Conservation (phyloP, 2,329 filamentous ascomycete species). For the Ceratocystiopsis minuta region DNA sequence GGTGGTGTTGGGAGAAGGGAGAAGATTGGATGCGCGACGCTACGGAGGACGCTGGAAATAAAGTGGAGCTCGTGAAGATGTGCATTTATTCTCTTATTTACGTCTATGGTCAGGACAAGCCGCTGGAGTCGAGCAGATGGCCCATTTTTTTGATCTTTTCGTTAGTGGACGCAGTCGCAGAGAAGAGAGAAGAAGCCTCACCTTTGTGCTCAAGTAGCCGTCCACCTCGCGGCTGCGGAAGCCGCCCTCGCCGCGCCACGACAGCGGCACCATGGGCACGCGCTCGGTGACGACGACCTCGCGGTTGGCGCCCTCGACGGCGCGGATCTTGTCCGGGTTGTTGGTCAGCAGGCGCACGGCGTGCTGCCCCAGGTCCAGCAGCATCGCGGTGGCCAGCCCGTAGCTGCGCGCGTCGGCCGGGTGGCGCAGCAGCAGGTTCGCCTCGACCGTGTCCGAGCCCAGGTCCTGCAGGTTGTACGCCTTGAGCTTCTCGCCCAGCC, state of each 20-base stretch:
- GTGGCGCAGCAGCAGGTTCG: conserved; percentile 77
- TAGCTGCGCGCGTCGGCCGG: conserved; percentile 91
- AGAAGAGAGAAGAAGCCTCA: conserved; percentile 21
- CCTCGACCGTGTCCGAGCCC: conserved; percentile 93
- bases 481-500: conserved; percentile 86
- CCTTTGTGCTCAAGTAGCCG: conserved; percentile 89
- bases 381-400: conserved; percentile 87
- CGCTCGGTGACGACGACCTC: conserved; percentile 79
- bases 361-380: conserved; percentile 63
- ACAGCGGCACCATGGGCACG: conserved; percentile 87
- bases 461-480: conserved; percentile 96
- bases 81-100: too few species aligned
- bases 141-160: conserved; percentile 87
- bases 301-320: conserved; percentile 77
- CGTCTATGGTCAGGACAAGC: neutral
- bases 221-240: conserved; percentile 80
- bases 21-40: neutral
- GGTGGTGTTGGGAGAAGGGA: neutral
- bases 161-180: too few species aligned
- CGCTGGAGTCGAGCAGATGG: conserved; percentile 46
- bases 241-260: conserved; percentile 74
- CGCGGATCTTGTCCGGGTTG: conserved; percentile 91
- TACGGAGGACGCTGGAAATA: neutral
- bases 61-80: neutral
- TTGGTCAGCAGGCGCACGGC: conserved; percentile 81